Evolutionary conservation across 108 stramenopile genomes (phyloP).

Genomic region (Cyclostephanos invisitatus): DNA sequence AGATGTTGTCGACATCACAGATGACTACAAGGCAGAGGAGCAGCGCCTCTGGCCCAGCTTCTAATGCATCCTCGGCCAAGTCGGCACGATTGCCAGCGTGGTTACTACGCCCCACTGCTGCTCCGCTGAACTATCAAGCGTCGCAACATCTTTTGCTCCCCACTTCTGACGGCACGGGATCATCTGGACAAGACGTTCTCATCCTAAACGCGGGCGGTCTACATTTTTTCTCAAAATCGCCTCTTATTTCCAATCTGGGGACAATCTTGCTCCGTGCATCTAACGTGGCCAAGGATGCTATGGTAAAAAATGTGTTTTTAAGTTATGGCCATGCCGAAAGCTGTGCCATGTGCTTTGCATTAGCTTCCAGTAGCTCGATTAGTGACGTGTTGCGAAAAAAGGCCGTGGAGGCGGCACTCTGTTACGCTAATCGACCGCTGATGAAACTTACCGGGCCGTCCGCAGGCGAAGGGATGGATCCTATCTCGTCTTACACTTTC

Average conservation of each 20-base stretch:
- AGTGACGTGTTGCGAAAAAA: conserved; percentile 46
- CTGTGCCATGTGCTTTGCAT: conserved; percentile 78
- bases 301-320: conserved; percentile 66
- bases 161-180: conserved; percentile 15
- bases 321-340: conserved; percentile 81
- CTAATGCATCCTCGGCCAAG: conserved; percentile 23
- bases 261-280: conserved; percentile 54
- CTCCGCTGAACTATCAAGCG: conserved; percentile 62
- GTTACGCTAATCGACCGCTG: conserved; percentile 38
- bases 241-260: conserved; percentile 57
- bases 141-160: conserved; percentile 57
- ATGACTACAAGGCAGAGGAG: conserved; percentile 8
- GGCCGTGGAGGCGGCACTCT: conserved; percentile 53
- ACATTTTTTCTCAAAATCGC: conserved; percentile 63
- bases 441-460: conserved; percentile 43
- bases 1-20: conserved; percentile 5
- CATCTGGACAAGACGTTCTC: conserved; percentile 33
- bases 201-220: conserved; percentile 80
- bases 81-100: conserved; percentile 73
- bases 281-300: conserved; percentile 59
- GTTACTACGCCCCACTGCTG: conserved; percentile 65
- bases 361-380: conserved; percentile 56
- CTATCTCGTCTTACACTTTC: conserved; percentile 63
- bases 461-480: conserved; percentile 34
- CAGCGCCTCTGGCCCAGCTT: conserved; percentile 7